phyloP scores from a whole-genome alignment of 2,329 filamentous ascomycete genomes.

The Monilinia vaccinii-corymbosi region DNA sequence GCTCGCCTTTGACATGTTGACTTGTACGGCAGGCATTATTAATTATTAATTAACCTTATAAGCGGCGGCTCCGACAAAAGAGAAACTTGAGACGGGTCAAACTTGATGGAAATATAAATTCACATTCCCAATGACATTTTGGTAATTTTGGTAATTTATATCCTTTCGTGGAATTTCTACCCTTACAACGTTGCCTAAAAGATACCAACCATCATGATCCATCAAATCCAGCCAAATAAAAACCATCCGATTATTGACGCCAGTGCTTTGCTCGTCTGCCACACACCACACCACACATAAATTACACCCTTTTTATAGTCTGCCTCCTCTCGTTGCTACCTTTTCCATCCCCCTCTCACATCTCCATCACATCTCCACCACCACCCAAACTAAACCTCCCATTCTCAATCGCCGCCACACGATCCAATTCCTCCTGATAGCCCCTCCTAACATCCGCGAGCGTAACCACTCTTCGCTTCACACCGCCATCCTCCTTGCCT shows the following conservation, averaged over 20 bases:
- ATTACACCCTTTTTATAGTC: not conserved
- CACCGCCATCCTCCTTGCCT: not conserved
- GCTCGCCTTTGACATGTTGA: not conserved
- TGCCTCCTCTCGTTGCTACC: not conserved
- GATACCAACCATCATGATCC: slow-evolving; percentile 1
- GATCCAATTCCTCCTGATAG: slow-evolving; percentile 84
- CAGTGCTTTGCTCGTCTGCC: not conserved
- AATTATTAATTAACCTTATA: too few species aligned
- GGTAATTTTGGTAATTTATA: not conserved
- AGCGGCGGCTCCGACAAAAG: not conserved
- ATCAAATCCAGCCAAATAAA: slow-evolving; percentile 1
- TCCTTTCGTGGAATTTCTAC: not conserved
- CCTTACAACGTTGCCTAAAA: not conserved
- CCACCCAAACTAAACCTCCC: slow-evolving; percentile 74
- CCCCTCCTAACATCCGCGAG: slow-evolving; percentile 78
- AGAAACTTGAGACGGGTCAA: not conserved
- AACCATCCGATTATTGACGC: not conserved
- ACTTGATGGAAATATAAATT: not conserved
- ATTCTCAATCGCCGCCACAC: slow-evolving; percentile 77
- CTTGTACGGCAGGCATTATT: accelerated
- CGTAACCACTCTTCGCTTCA: slow-evolving; percentile 66
- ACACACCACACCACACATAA: not conserved
- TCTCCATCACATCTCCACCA: slow-evolving; percentile 34
- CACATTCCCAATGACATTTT: not conserved
- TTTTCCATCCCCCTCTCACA: slow-evolving; percentile 18